phyloP scores from a whole-genome alignment of 352 stramenopile species.

The Sclerospora graminicola region DNA sequence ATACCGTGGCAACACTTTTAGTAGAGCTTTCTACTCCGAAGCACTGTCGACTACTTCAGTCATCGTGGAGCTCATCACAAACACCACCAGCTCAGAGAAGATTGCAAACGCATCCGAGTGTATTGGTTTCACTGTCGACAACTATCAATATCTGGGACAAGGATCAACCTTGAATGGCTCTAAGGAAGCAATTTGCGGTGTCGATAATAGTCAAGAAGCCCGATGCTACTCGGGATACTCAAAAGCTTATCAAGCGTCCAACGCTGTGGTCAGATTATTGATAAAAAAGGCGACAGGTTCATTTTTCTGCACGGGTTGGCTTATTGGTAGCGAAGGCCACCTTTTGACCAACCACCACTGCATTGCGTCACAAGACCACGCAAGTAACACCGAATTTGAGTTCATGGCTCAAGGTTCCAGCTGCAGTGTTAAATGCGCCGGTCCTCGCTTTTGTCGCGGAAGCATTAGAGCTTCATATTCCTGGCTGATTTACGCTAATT shows the following conservation, averaged over 20 bases:
- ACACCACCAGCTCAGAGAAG: slow-evolving; percentile 4
- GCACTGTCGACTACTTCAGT: slow-evolving; percentile 29
- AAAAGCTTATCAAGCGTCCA: slow-evolving; percentile 13
- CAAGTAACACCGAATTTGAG: slow-evolving; percentile 37
- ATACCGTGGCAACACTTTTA: slow-evolving; percentile 26
- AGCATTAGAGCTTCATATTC: slow-evolving; percentile 32
- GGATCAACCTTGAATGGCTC: slow-evolving; percentile 14
- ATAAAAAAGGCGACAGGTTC: slow-evolving; percentile 28
- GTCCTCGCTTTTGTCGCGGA: slow-evolving; percentile 31
- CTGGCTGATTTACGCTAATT: slow-evolving; percentile 30
- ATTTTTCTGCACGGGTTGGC: slow-evolving; percentile 51
- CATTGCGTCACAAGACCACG: slow-evolving; percentile 24
- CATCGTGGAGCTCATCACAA: slow-evolving; percentile 41
- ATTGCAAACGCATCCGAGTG: slow-evolving; percentile 19
- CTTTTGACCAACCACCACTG: slow-evolving; percentile 72
- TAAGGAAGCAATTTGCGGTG: slow-evolving; percentile 48
- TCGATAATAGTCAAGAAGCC: slow-evolving; percentile 48
- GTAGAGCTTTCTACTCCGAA: slow-evolving; percentile 25
- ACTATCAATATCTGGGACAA: slow-evolving; percentile 30
- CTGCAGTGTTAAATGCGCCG: slow-evolving; percentile 37
- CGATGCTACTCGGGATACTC: slow-evolving; percentile 27
- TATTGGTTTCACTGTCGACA: slow-evolving; percentile 41
- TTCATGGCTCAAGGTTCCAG: slow-evolving; percentile 41
- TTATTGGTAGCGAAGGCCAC: slow-evolving; percentile 45
- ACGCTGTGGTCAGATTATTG: slow-evolving; percentile 43